Base-by-base conservation (phyloP, 2,329 filamentous ascomycete genomes). In the Neonectria punicea region DNA sequence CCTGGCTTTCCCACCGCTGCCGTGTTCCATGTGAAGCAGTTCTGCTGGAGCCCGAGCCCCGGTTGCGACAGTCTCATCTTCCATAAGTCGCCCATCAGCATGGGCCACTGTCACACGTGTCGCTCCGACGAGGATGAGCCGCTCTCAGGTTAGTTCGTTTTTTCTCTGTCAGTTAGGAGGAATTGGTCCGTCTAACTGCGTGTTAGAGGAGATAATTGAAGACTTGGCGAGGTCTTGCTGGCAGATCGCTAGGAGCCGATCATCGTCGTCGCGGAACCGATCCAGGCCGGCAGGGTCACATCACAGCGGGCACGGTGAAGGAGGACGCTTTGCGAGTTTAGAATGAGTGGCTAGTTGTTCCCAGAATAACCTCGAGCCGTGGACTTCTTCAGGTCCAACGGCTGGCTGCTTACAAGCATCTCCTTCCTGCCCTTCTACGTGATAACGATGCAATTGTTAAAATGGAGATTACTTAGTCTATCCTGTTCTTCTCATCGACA, bases 71-170 rank as follows among this genome's bases (percentile, higher is more conserved):
- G 51, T 39, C 59, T 62, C 34, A 25, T 56, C 36, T 62, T 56
- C 39, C 46, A 62, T 16, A 62, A 53, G 28, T 56, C 59, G 36
- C 59, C 59, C 10, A 62, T 62, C 13, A 62, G 46, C 59, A 62
- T 62, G 59, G 53, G 59, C 14, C 53, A 57, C 39, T 62, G 59
- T 20, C 46, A 62, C 28, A 47, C 41, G 18, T 62, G 59, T 53
- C 59, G 53, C 13, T 56, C 59, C 8, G 36, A 46, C 4, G 36
- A 51, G 11, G 59, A 62, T 14, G 46, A 61, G 20, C 53, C 34
- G 2, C 3, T 57, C 16, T 57, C 53, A 7, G 47, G 59, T 62
- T 28, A 36, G 53, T 18, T 39, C 7, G 16, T 30, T 5, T 18
- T 22, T 41, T 11, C 20, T 10, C 28, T 16, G 6, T 8, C 14